Conservation (phyloP, 1,284 basidiomycete species). For the Lignosus rhinocerotis region DNA sequence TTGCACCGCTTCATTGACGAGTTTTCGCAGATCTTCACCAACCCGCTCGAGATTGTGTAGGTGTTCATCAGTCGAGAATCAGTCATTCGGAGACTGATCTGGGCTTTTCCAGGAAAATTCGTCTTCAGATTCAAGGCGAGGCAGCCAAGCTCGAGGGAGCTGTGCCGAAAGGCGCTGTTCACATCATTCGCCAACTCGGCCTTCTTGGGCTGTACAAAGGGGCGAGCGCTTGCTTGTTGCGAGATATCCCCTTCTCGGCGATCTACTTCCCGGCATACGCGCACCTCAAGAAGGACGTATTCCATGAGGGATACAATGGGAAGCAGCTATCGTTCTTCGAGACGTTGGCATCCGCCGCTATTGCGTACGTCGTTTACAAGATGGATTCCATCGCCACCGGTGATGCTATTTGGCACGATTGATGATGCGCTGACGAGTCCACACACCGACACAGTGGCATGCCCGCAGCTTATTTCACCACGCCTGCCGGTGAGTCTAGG, state of each 20-base stretch:
- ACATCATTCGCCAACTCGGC: constrained; percentile 93
- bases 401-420: constrained; percentile 22
- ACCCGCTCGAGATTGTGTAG: constrained; percentile 92
- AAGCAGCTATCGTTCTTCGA: constrained; percentile 93
- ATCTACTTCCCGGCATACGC: constrained; percentile 83
- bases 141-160: constrained; percentile 83
- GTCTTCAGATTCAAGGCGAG: constrained; percentile 95
- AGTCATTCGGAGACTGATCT: constrained; percentile 14
- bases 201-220: constrained; percentile 93
- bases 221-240: constrained; percentile 82
- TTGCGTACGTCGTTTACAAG: constrained; percentile 61
- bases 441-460: constrained; percentile 66
- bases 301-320: constrained; percentile 94
- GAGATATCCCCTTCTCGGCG: constrained; percentile 94
- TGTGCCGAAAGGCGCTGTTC: constrained; percentile 81
- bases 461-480: constrained; percentile 90
- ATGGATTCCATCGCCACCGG: constrained; percentile 8
- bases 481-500: constrained; percentile 66
- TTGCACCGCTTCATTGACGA: constrained; percentile 9
- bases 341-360: constrained; percentile 81
- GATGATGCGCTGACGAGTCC: constrained; percentile 17
- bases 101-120: constrained; percentile 76
- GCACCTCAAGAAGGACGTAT: constrained; percentile 90
- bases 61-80: constrained; percentile 27
- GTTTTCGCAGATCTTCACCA: constrained; percentile 80